These are phyloP conservation scores for Lolium multiflorum DNA, from an alignment of 176 grass and related monocot species.

Conservation along the genomic window DNA sequence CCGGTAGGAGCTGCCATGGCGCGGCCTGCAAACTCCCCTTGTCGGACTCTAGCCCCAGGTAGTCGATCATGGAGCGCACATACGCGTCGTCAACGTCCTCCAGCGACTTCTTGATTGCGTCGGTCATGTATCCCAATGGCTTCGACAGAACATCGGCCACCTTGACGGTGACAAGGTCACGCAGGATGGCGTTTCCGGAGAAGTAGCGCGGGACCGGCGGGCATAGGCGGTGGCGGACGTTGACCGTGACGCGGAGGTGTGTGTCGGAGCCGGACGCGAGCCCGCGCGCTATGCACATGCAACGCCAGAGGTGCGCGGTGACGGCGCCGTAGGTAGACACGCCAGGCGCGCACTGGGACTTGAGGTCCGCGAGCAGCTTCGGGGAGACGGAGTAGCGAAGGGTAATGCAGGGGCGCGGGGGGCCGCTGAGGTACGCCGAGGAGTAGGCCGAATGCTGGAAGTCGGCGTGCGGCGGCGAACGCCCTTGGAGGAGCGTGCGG, in stretches of 20 bases:
- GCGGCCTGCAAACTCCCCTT: neutral
- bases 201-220: neutral
- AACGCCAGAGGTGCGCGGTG: neutral
- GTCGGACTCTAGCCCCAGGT: neutral
- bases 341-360: neutral
- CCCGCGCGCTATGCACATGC: neutral
- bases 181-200: too few species aligned
- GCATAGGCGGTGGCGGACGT: neutral
- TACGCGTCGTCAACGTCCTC: neutral
- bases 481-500: neutral
- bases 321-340: neutral
- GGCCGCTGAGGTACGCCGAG: neutral
- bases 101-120: neutral
- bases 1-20: neutral
- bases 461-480: neutral
- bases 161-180: neutral
- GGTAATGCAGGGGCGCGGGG: neutral
- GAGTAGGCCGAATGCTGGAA: neutral
- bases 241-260: neutral
- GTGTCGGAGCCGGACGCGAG: neutral
- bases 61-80: neutral
- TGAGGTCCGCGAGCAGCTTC: neutral
- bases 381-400: neutral
- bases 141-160: neutral
- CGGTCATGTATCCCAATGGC: neutral